Evolutionary conservation across 2,329 filamentous ascomycete species (phyloP).

Genomic region (Hymenoscyphus fructigenus): DNA sequence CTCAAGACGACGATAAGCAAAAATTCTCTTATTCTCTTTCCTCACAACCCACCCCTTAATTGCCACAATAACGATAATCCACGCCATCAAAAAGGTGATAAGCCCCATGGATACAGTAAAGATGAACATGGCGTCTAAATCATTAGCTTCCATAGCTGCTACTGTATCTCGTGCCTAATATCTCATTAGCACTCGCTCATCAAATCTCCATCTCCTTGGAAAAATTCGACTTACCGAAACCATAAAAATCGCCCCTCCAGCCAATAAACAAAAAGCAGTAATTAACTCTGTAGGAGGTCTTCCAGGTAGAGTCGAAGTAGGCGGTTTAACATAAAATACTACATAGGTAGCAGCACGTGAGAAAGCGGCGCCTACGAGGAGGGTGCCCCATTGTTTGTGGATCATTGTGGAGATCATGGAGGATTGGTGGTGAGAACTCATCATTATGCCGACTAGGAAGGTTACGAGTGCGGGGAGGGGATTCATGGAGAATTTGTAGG

Average conservation of each 20-base stretch:
- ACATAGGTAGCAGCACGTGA: conserved; percentile 79
- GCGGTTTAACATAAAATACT: conserved; percentile 75
- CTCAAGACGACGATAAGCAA: too few species aligned
- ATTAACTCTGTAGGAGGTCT: conserved; percentile 90
- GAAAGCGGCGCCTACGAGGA: conserved; percentile 78
- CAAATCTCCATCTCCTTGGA: background rate
- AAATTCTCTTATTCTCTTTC: conserved; percentile 35
- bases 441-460: conserved; percentile 86
- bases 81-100: conserved; percentile 81
- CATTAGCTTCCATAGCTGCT: conserved; percentile 70
- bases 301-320: conserved; percentile 75
- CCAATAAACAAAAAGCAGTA: conserved; percentile 79
- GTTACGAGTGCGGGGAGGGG: conserved; percentile 86
- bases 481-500: conserved; percentile 77
- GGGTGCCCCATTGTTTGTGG: conserved; percentile 88
- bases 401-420: conserved; percentile 88
- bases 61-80: conserved; percentile 73
- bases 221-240: conserved; percentile 63
- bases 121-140: conserved; percentile 87
- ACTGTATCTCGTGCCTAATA: conserved; percentile 73
- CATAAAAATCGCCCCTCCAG: conserved; percentile 91
- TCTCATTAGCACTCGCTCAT: conserved; percentile 24
- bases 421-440: conserved; percentile 77
- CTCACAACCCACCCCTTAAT: conserved; percentile 82
- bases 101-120: conserved; percentile 87